phyloP scores from a whole-genome alignment of 2,329 filamentous ascomycete genomes.

The Dactylella cylindrospora region DNA sequence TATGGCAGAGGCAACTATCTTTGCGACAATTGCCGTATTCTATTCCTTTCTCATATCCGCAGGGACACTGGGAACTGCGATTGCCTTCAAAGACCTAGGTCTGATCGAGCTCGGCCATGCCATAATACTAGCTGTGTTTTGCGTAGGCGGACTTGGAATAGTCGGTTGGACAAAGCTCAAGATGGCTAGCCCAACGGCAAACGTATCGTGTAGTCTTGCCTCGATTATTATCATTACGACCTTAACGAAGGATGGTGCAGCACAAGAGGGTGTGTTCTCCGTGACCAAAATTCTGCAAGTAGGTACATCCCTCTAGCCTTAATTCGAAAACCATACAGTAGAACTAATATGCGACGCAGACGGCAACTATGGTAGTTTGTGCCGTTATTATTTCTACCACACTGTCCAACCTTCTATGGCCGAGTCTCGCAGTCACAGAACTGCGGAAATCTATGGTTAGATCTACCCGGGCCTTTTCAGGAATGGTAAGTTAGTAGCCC shows the following conservation, averaged over 20 bases:
- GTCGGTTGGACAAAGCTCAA: conserved; percentile 65
- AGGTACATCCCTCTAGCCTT: too few species aligned
- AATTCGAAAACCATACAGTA: too few species aligned
- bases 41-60: conserved; percentile 65
- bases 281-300: conserved; percentile 60
- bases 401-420: conserved; percentile 62
- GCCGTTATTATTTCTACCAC: conserved; percentile 59
- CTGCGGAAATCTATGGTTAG: conserved; percentile 62
- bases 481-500: conserved; percentile 63
- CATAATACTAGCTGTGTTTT: conserved; percentile 65
- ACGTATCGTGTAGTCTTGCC: conserved; percentile 65
- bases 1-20: conserved; percentile 65
- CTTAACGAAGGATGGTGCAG: conserved; percentile 66
- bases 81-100: conserved; percentile 61
- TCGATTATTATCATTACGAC: conserved; percentile 67
- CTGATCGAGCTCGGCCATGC: conserved; percentile 60
- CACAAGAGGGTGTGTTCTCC: conserved; percentile 64
- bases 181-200: conserved; percentile 61
- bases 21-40: conserved; percentile 63
- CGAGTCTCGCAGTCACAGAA: conserved; percentile 63
- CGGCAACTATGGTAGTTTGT: conserved; percentile 63
- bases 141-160: conserved; percentile 65
- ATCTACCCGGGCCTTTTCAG: conserved; percentile 62
- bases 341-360: too few species aligned
- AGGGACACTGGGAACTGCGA: conserved; percentile 64